Conservation (phyloP, 371 early-diverging fungal species). For the Circinella umbellata region DNA sequence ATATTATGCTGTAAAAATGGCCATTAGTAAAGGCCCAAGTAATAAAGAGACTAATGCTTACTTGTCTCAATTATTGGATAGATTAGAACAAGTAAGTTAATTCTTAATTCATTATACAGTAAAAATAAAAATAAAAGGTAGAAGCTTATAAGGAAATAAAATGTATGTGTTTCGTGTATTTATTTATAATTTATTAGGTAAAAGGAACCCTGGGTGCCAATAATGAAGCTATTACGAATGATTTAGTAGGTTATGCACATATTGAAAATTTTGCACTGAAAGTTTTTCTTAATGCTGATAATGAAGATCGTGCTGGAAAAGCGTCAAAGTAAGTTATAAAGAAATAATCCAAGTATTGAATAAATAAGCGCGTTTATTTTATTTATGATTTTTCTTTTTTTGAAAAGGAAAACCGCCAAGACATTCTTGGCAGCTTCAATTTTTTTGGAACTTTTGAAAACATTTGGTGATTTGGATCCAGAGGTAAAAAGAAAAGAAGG, state of each 20-base stretch:
- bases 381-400: not conserved
- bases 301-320: conserved; percentile 85
- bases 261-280: conserved; percentile 89
- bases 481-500: conserved; percentile 45
- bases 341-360: not conserved
- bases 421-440: conserved; percentile 85
- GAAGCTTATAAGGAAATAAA: too few species aligned
- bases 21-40: conserved; percentile 67
- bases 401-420: conserved; percentile 79
- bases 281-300: conserved; percentile 92
- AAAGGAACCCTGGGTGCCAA: conserved; percentile 61
- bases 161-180: too few species aligned
- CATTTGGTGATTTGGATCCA: conserved; percentile 79
- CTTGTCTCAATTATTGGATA: conserved; percentile 71
- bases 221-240: conserved; percentile 80
- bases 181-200: conserved; percentile 28
- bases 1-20: conserved; percentile 88
- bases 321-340: conserved; percentile 67
- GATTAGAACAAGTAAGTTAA: conserved; percentile 74
- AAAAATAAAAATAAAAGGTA: too few species aligned
- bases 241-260: conserved; percentile 82
- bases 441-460: conserved; percentile 81
- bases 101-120: too few species aligned
- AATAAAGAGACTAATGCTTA: conserved; percentile 67
- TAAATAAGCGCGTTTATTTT: not conserved